These are phyloP conservation scores for Lactarius hatsudake DNA, from an alignment of 768 basidiomycete species.

Conservation along the genomic window DNA sequence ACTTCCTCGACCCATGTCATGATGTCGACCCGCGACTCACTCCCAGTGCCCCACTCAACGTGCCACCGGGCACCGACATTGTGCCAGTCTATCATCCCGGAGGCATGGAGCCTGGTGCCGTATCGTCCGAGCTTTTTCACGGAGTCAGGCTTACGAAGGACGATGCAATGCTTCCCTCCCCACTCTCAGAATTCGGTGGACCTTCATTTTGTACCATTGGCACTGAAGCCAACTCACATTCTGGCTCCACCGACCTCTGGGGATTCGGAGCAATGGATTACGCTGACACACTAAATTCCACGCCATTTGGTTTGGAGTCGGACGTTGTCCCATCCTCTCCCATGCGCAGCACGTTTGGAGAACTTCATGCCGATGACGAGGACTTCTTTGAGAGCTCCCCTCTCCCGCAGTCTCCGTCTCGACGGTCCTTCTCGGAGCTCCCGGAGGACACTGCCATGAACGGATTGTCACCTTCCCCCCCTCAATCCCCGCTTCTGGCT, in stretches of 20 bases:
- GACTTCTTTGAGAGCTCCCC: not conserved
- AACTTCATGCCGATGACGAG: slow-evolving; percentile 6
- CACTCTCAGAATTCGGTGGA: not conserved
- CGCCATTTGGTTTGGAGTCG: not conserved
- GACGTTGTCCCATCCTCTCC: slow-evolving; percentile 9
- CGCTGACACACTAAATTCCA: not conserved
- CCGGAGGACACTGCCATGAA: slow-evolving; percentile 18
- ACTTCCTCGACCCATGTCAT: not conserved
- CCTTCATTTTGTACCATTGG: not conserved
- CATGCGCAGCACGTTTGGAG: not conserved
- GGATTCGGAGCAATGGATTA: not conserved
- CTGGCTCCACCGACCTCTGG: not conserved
- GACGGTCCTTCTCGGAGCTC: slow-evolving; percentile 23
- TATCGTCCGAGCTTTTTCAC: not conserved
- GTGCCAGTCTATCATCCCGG: not conserved
- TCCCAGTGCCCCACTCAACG: not conserved
- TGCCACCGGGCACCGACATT: not conserved
- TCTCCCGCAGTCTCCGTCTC: slow-evolving; percentile 23
- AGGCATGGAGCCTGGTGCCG: not conserved
- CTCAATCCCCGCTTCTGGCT: slow-evolving; percentile 5
- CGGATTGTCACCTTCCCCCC: not conserved
- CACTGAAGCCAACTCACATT: not conserved
- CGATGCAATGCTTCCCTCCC: not conserved
- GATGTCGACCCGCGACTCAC: not conserved
- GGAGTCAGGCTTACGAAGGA: too few species aligned